Conservation (phyloP, 2,329 filamentous ascomycete species). For the Claviceps maximensis region DNA sequence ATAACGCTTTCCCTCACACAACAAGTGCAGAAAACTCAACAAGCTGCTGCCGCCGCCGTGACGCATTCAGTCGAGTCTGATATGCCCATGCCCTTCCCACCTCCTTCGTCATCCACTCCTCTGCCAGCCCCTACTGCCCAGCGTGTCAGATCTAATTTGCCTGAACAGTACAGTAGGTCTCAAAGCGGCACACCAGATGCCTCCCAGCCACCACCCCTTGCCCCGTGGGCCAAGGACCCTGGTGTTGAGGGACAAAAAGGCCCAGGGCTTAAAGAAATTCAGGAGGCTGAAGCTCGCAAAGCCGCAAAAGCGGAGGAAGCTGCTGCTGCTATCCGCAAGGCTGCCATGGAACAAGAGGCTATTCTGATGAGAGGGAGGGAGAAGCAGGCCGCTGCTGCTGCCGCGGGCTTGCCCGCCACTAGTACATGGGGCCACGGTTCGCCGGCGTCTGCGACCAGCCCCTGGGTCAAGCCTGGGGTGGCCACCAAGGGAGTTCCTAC, state of each 20-base stretch:
- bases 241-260: slow-evolving; percentile 60
- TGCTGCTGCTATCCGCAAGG: slow-evolving; percentile 64
- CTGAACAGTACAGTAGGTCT: slow-evolving; percentile 59
- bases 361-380: slow-evolving; percentile 45
- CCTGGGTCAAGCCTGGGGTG: slow-evolving; percentile 53
- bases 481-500: slow-evolving; percentile 26
- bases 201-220: slow-evolving; percentile 55
- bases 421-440: slow-evolving; percentile 82
- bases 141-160: slow-evolving; percentile 69
- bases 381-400: slow-evolving; percentile 36
- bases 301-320: slow-evolving; percentile 79
- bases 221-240: slow-evolving; percentile 88
- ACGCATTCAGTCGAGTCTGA: slow-evolving; percentile 40
- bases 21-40: slow-evolving; percentile 63
- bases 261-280: slow-evolving; percentile 89
- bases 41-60: slow-evolving; percentile 30
- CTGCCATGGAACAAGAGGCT: slow-evolving; percentile 67
- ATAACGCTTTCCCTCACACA: slow-evolving; percentile 57
- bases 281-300: slow-evolving; percentile 87
- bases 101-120: slow-evolving; percentile 64
- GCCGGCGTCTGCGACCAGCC: slow-evolving; percentile 50
- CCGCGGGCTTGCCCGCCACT: slow-evolving; percentile 69
- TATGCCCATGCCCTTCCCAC: slow-evolving; percentile 64
- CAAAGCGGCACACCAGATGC: slow-evolving; percentile 63
- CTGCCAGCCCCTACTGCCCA: slow-evolving; percentile 83